Percentiles rank a stretch among this genome's conserved stretches.
phyloP scores from a whole-genome alignment of 768 basidiomycete genomes.

The Pisolithus albus region DNA sequence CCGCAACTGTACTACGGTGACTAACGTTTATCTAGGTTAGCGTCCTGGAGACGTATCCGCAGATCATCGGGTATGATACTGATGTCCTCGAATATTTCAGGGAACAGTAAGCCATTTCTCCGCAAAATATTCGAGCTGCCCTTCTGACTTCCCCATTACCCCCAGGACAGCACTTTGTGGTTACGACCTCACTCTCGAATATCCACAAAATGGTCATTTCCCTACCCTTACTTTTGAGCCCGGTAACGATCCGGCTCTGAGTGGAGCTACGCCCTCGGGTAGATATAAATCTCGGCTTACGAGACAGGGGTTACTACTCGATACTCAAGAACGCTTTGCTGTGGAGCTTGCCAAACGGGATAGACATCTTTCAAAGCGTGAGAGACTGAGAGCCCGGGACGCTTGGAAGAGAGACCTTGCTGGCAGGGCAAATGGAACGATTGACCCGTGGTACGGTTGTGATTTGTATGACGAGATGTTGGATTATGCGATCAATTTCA shows the following conservation, averaged over 20 bases:
- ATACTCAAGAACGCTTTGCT: conserved; percentile 17
- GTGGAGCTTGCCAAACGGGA: conserved; percentile 17
- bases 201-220: conserved; percentile 53
- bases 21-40: conserved; percentile 28
- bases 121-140: not conserved
- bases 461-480: conserved; percentile 56
- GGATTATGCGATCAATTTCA: conserved; percentile 69
- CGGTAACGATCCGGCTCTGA: conserved; percentile 10
- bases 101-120: conserved; percentile 45
- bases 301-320: conserved; percentile 14
- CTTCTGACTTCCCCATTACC: not conserved
- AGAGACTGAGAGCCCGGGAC: conserved; percentile 18
- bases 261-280: not conserved
- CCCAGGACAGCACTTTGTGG: conserved; percentile 53
- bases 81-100: conserved; percentile 63
- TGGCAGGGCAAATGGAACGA: conserved; percentile 44
- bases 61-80: conserved; percentile 65
- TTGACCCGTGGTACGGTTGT: conserved; percentile 63
- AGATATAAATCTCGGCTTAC: conserved; percentile 16
- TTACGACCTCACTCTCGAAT: conserved; percentile 60
- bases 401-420: conserved; percentile 42
- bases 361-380: conserved; percentile 17
- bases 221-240: conserved; percentile 25
- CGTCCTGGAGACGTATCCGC: conserved; percentile 66
- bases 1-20: not conserved